Evolutionary conservation across 2,329 filamentous ascomycete species (phyloP).

Genomic region (Cladosporium halotolerans): DNA sequence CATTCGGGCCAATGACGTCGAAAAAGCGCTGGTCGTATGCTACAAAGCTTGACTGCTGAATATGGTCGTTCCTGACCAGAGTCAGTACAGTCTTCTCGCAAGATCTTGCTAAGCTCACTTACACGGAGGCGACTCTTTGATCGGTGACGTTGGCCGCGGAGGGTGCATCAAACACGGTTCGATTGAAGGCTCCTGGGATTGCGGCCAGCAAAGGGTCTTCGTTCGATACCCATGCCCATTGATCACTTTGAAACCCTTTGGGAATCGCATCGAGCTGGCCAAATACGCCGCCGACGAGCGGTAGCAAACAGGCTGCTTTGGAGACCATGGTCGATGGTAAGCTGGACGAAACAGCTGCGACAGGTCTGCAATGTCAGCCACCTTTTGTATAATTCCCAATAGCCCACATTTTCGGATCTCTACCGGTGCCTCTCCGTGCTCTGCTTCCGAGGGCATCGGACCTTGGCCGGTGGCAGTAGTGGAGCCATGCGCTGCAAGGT

Average conservation of each 20-base stretch:
- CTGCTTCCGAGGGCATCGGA: neutral
- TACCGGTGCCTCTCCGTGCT: too few species aligned
- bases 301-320: neutral
- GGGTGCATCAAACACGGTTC: constrained; percentile 4
- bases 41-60: constrained; percentile 21
- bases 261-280: neutral
- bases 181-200: constrained; percentile 6
- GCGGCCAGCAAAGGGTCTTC: constrained; percentile 2
- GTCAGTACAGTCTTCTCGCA: too few species aligned
- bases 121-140: neutral
- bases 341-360: too few species aligned
- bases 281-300: neutral
- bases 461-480: neutral
- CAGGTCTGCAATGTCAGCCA: too few species aligned
- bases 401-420: too few species aligned
- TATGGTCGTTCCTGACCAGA: constrained; percentile 7
- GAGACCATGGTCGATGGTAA: too few species aligned
- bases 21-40: constrained; percentile 24
- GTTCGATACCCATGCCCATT: constrained; percentile 5
- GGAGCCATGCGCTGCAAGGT: too few species aligned
- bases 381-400: too few species aligned
- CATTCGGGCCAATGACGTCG: constrained; percentile 21
- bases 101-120: neutral
- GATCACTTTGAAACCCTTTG: neutral
- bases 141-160: constrained; percentile 3